Base-by-base conservation (phyloP, 176 grass and related monocot species). In the Avena insularis region DNA sequence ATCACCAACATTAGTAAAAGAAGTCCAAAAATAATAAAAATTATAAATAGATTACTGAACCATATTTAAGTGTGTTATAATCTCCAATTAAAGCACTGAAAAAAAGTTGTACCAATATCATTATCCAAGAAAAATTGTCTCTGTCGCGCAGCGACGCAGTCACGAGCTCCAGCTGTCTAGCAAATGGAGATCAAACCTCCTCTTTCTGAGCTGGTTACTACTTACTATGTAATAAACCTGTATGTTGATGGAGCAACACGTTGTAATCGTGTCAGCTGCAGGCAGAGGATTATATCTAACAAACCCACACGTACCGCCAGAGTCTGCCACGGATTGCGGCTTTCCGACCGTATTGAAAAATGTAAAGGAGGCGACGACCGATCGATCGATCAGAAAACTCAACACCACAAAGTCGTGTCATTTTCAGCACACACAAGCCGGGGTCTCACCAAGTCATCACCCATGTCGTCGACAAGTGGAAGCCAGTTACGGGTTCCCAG, bases 401-500 rank as follows among this genome's bases (percentile, higher is more conserved):
- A 27, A 27, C 15, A 27, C 15, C 49, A 17, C 59, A 54, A 68
- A 14, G 29, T 16, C 5, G 63, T 14, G 64, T 43, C 65, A 16
- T 71, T 83, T 71, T 56, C 50, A 12, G 17, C 62, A 12, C 64
- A 21, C 80, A 49, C 50, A 31, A 27, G 47, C 46, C 29, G 43
- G 56, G 43, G 23, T 10, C 60, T 65, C 79, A 68, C 79, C 25
- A 4, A 20, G 35, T 51, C 43, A 53, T 8, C 73, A 43, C 40
- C 6, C 81, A 12, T 17, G 1, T 29, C 40, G 58, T 77, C 83
- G 83, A 80, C 76, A 80, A 80, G 88, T 85, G 77, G 82, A 75
- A 12, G 53, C 70, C 79, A 67, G 48, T 10, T 10, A 16, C 61
- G 58, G 60, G 46, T 49, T 35, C 65, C 20, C 45, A 2, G 31